Conservation (phyloP, 495 filamentous ascomycete species). For the Neurospora sublineolata region DNA sequence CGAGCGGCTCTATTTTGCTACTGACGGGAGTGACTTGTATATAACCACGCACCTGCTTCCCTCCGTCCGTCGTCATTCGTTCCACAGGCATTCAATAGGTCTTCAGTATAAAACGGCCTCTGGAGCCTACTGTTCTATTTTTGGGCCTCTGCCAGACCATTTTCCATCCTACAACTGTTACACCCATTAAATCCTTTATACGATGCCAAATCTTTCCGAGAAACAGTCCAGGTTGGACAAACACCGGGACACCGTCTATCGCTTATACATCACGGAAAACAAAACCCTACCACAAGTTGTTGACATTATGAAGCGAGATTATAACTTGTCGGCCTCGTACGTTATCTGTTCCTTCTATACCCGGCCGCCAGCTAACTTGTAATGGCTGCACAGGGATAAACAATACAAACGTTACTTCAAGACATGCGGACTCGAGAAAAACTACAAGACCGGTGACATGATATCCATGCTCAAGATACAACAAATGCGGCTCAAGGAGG, state of each 20-base stretch:
- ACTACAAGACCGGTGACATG: slow-evolving; percentile 13
- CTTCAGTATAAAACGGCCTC: neutral
- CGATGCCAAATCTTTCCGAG: neutral
- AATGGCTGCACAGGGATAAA: slow-evolving; percentile 5
- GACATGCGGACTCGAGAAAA: slow-evolving; percentile 18
- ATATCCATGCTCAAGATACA: slow-evolving; percentile 14
- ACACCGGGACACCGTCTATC: slow-evolving; percentile 9
- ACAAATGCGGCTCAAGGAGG: slow-evolving; percentile 1
- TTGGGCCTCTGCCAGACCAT: neutral
- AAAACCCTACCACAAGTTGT: slow-evolving; percentile 14
- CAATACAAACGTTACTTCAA: slow-evolving; percentile 21
- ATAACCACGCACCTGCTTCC: neutral
- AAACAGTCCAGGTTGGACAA: slow-evolving; percentile 7
- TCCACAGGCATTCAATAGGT: neutral
- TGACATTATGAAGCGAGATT: slow-evolving; percentile 7
- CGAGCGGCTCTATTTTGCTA: neutral
- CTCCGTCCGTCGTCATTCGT: neutral
- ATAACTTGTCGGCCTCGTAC: slow-evolving; percentile 17
- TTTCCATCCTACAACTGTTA: neutral
- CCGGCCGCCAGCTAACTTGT: neutral
- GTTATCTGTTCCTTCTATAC: neutral
- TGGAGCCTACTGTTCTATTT: neutral
- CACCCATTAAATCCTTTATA: neutral
- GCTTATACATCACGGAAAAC: slow-evolving; percentile 12
- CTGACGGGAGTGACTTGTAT: neutral